Evolutionary conservation across 768 basidiomycete genomes (phyloP).

Genomic region (Leucosporidium scottii): DNA sequence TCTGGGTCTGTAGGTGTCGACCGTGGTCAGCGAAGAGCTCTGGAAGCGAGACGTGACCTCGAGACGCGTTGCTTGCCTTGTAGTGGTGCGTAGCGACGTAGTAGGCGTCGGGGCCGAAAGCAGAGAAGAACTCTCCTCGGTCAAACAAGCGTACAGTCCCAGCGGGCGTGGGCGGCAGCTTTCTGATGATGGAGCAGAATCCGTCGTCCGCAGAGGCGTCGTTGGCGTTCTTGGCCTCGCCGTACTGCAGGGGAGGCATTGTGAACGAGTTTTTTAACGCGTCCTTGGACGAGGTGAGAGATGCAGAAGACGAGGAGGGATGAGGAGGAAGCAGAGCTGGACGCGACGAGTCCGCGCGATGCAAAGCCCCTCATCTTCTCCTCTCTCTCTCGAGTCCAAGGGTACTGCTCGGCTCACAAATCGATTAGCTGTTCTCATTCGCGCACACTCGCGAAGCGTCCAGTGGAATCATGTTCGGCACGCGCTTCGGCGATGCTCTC

Average conservation of each 20-base stretch:
- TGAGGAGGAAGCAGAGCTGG: too few relatives aligned
- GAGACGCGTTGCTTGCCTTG: constrained; percentile 26
- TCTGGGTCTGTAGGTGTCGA: constrained; percentile 53
- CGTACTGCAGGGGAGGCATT: not conserved
- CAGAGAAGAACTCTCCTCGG: constrained; percentile 72
- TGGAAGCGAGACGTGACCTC: not conserved
- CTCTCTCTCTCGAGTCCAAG: too few relatives aligned
- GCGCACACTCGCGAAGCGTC: too few relatives aligned
- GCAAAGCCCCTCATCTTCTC: too few relatives aligned
- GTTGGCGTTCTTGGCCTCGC: not conserved
- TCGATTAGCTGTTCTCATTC: too few relatives aligned
- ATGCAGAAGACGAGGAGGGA: too few relatives aligned
- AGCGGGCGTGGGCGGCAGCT: constrained; percentile 43
- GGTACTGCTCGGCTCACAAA: too few relatives aligned
- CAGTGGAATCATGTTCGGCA: too few relatives aligned
- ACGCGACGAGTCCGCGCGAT: too few relatives aligned
- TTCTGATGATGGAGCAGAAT: constrained; percentile 54
- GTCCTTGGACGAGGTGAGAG: not conserved
- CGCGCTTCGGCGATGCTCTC: too few relatives aligned
- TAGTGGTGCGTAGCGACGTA: constrained; percentile 58
- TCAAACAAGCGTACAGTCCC: constrained; percentile 85
- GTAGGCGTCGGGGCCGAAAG: constrained; percentile 80
- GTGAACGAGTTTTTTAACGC: not conserved
- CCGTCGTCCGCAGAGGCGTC: constrained; percentile 56
- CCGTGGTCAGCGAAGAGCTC: constrained; percentile 39